Conservation (phyloP, 2,329 filamentous ascomycete genomes). For the Colletotrichum magnum region DNA sequence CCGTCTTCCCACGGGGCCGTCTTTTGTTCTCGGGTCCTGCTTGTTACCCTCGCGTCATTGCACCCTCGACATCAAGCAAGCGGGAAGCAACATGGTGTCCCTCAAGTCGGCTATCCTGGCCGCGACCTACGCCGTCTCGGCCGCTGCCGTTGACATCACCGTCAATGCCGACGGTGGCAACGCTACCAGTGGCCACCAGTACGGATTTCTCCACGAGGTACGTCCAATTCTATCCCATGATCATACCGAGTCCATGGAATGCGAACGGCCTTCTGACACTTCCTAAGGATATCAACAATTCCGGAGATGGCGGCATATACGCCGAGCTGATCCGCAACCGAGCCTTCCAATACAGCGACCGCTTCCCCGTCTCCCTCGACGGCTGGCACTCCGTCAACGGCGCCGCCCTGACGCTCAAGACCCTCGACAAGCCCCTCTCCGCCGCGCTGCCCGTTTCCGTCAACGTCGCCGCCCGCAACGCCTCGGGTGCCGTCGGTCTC, state of each 20-base stretch:
- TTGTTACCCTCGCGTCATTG: constrained; percentile 31
- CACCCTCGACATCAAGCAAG: constrained; percentile 12
- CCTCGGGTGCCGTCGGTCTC: constrained; percentile 58
- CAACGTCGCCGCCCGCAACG: constrained; percentile 52
- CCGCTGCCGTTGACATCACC: constrained; percentile 57
- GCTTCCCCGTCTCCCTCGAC: constrained; percentile 59
- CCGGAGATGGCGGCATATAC: constrained; percentile 80
- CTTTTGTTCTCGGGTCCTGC: neutral
- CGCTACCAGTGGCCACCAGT: constrained; percentile 59
- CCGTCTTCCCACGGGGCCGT: neutral
- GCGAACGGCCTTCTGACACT: no score
- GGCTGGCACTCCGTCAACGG: constrained; percentile 61
- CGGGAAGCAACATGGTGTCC: constrained; percentile 38
- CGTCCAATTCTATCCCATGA: no score
- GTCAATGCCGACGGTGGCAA: constrained; percentile 57
- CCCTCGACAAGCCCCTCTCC: constrained; percentile 63
- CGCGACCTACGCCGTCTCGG: constrained; percentile 43
- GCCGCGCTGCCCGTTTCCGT: constrained; percentile 66
- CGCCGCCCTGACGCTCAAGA: constrained; percentile 62
- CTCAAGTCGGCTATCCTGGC: constrained; percentile 42
- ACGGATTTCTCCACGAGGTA: constrained; percentile 62
- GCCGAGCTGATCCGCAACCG: constrained; percentile 79
- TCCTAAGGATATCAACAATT: constrained; percentile 73
- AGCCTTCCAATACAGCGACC: constrained; percentile 72
- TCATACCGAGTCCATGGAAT: no score